phyloP scores from a whole-genome alignment of 306 rosid species.

The Comarum palustre region DNA sequence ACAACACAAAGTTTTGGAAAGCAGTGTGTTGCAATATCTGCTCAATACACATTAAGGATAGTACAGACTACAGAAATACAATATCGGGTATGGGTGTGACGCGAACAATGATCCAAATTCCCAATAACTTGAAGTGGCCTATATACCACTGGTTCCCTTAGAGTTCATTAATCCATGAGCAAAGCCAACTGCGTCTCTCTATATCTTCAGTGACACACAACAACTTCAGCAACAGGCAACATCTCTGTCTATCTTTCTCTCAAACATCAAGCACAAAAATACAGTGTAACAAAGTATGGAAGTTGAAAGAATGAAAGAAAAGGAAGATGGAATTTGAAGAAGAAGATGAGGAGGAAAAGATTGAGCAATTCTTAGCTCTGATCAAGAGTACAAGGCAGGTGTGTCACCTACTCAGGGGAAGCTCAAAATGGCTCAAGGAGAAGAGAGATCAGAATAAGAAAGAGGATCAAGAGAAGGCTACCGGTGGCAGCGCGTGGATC shows the following conservation, averaged over 20 bases:
- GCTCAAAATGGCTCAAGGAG: conserved; percentile 1
- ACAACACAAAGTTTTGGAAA: too few species aligned
- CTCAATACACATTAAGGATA: too few species aligned
- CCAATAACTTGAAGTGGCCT: neutral
- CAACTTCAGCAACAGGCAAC: neutral
- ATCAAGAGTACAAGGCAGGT: conserved; percentile 56
- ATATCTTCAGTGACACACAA: neutral
- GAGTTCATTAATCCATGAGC: conserved; percentile 9
- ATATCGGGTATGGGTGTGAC: conserved; percentile 2
- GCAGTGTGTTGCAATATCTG: too few species aligned
- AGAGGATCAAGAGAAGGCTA: neutral
- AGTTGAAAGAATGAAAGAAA: neutral
- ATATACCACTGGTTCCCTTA: neutral
- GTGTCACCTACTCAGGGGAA: conserved; percentile 31
- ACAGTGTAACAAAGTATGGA: neutral
- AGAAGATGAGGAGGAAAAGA: conserved; percentile 50
- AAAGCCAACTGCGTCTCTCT: too few species aligned
- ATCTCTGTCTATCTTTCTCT: neutral
- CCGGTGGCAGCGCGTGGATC: conserved; percentile 41
- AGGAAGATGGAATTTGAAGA: conserved; percentile 46
- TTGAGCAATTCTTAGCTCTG: conserved; percentile 66
- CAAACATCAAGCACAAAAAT: neutral
- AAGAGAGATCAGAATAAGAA: conserved; percentile 6
- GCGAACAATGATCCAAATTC: neutral
- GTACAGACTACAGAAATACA: too few species aligned